Percentiles rank a stretch among this genome's conserved stretches.
Evolutionary conservation across 441 rosid species (phyloP).

Genomic region (Codiaeum variegatum): DNA sequence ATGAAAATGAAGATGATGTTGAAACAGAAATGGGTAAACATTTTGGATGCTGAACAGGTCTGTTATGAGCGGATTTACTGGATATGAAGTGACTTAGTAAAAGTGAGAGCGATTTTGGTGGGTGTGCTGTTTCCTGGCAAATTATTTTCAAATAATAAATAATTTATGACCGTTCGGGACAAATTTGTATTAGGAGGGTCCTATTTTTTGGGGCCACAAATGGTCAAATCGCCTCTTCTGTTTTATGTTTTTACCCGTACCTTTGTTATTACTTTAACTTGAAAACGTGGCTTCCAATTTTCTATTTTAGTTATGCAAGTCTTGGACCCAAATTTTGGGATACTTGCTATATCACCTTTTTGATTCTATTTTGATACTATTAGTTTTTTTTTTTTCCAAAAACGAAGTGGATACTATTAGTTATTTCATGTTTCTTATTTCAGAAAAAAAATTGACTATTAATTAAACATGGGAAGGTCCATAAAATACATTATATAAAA

Average conservation of each 20-base stretch:
- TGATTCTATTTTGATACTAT: too few relatives aligned
- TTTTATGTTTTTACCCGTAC: neutral
- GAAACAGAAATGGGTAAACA: slow-evolving; percentile 32
- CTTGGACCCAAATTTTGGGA: neutral
- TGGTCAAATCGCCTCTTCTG: neutral
- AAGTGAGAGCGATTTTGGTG: slow-evolving; percentile 18
- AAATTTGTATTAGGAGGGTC: slow-evolving; percentile 7
- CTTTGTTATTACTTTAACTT: neutral
- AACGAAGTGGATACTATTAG: too few relatives aligned
- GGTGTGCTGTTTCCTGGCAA: slow-evolving; percentile 4
- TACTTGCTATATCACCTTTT: neutral
- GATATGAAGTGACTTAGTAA: slow-evolving; percentile 42
- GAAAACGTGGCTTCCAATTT: neutral
- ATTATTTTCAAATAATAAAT: slow-evolving; percentile 2
- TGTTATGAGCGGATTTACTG: slow-evolving; percentile 46
- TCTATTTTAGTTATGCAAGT: neutral
- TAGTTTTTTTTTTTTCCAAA: too few relatives aligned
- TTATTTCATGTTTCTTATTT: too few relatives aligned
- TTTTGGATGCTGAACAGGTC: slow-evolving; percentile 39
- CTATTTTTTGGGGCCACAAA: slow-evolving; percentile 9
- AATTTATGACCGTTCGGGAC: slow-evolving; percentile 20
- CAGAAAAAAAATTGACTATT: too few relatives aligned
- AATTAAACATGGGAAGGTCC: too few relatives aligned
- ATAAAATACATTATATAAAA: too few relatives aligned
- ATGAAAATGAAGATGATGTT: neutral